Base-by-base conservation (phyloP, 1,139 yeast genomes). In the Debaryomyces robertsiae region DNA sequence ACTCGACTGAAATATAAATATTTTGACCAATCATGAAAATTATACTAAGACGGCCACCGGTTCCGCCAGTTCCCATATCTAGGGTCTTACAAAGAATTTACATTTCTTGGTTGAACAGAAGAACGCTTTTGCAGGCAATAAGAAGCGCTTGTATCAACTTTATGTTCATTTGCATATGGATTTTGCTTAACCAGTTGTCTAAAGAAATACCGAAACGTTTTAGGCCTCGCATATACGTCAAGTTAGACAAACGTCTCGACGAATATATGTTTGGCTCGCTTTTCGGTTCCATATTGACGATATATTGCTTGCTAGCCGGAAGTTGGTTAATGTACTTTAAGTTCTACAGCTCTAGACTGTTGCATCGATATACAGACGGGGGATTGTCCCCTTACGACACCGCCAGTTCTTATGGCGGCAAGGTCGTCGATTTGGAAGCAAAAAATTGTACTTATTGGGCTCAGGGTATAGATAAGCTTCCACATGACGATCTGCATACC, bases 221-320 rank as follows among this genome's bases (percentile, higher is more conserved):
- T 23, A 33, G 30, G 18, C 36, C 41, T 3, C 48, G 51, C 1
- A 82, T 83, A 39, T 74, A 75, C 48, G 82, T 77, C 38, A 61
- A 69, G 42, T 54, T 78, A 17, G 70, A 77, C 9, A 67, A 63
- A 46, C 57, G 65, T 33, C 42, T 67, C 30, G 84, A 79, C 48
- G 46, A 52, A n/a, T 59, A 56, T 42, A 54, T 71, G 48, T 73
- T 67, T 46, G 47, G 53, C 13, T 35, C 40, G 19, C 23, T 27
- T 4, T 42, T 43, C 9, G 45, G 45, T 10, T 36, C 40, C 7
- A 14, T 42, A 9, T 36, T 37, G 9, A 39, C 38, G 13, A 22
- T 42, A 30, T 36, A 36, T 11, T 39, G 53, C 32, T 44, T 54
- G 29, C 13, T 44, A 4, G 34, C 44, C 15, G 46, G 48, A 5